Evolutionary conservation across 768 basidiomycete genomes (phyloP).

Genomic region (Cystobasidium ongulense): DNA sequence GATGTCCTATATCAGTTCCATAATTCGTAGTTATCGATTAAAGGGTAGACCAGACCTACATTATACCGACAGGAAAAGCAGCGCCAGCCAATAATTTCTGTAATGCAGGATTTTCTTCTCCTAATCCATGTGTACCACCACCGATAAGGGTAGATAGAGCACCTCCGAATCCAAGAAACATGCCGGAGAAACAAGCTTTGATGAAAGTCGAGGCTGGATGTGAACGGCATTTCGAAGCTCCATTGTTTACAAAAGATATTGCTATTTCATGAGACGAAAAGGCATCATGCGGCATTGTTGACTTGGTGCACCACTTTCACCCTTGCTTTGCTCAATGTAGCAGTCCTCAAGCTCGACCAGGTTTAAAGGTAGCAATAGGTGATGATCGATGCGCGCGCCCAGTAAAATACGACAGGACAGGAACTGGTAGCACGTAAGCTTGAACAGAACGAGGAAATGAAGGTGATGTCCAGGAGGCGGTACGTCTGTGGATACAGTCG

Average conservation of each 20-base stretch:
- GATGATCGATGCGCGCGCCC: too few relatives aligned
- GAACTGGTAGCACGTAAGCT: too few relatives aligned
- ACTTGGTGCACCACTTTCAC: background rate
- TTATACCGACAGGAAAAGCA: background rate
- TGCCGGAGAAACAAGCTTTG: background rate
- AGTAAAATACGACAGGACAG: too few relatives aligned
- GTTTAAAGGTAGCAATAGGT: too few relatives aligned
- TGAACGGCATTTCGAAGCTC: background rate
- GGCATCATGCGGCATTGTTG: background rate
- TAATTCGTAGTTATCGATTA: too few relatives aligned
- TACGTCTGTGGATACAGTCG: too few relatives aligned
- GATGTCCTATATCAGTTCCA: too few relatives aligned
- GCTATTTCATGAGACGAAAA: background rate
- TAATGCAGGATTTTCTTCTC: background rate
- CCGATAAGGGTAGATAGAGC: background rate
- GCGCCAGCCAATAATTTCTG: background rate
- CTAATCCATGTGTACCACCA: background rate
- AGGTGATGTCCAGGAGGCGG: too few relatives aligned
- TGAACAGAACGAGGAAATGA: too few relatives aligned
- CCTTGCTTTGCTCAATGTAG: background rate
- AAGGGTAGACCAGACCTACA: too few relatives aligned
- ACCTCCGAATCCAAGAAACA: background rate
- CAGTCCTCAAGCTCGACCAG: too few relatives aligned
- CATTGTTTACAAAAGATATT: background rate
- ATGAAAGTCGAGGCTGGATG: background rate